Evolutionary conservation across 768 basidiomycete species (phyloP), one percentile per base, ranked within the genome.

Genomic region (Antrodiella citrinella): DNA sequence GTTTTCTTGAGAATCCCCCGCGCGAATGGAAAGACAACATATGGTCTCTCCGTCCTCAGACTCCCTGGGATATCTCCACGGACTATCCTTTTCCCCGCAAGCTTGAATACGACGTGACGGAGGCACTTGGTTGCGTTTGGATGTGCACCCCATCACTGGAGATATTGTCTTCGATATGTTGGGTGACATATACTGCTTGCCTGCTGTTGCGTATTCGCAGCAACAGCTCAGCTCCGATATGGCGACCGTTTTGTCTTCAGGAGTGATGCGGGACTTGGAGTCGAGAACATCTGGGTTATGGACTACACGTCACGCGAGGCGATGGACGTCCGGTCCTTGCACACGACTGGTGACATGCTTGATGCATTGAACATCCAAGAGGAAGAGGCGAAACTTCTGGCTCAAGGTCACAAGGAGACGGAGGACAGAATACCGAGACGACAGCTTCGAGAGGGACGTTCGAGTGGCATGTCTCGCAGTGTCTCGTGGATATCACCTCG

Each of bases 81-180:
- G 81, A 86, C 67, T 86, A 77, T 56, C 72, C 77, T n/a, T 77
- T 79, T 64, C 80, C 83, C 1, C 78, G 84, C n/a, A 65, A 65
- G 18, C 67, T 86, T 25, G 73, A 77, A 49, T 88, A 82, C 61
- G 79, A 85, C 50, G 84, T 86, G 12, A 69, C 73, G 39, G 82
- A 86, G 86, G 85, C 5, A 87, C 86, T 26, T 88, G 84, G 84
- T 66, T 87, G 48, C 73, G 84, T 10, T 73, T 87, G 24, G 85
- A 86, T 58, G 84, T 86, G 1, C 79, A 84, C 53, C 82, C 82
- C n/a, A 65, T 67, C 48, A 74, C 76, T 2, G 84, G 85, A 11
- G 85, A 87, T 55, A 74, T 87, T 41, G 72, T 86, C 4, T 87
- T 86, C 49, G 85, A 85, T 61, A 84, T 87, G 76, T 65, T 81